These are phyloP conservation scores for Medicago arabica DNA, from an alignment of 306 rosid species.

Conservation along the genomic window DNA sequence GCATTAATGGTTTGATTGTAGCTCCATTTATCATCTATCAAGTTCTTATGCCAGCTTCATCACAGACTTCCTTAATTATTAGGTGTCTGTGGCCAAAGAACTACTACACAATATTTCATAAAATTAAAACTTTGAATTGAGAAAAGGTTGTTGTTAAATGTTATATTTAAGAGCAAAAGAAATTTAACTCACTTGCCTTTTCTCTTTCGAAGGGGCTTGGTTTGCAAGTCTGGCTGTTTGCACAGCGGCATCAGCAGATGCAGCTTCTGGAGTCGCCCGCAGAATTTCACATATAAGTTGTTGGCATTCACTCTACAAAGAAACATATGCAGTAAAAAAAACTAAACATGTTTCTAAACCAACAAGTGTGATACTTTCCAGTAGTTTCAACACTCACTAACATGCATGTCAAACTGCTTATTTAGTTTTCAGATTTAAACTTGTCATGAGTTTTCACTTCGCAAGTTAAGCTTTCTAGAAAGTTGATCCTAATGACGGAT, in stretches of 20 bases:
- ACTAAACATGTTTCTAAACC: not conserved
- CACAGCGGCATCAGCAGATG: conserved; percentile 98
- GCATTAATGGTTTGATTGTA: conserved; percentile 25
- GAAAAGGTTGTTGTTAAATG: conserved; percentile 15
- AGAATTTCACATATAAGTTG: conserved; percentile 97
- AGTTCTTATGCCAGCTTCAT: conserved; percentile 30
- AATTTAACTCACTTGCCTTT: conserved; percentile 68
- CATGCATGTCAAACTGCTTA: conserved; percentile 16
- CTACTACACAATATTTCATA: conserved; percentile 17
- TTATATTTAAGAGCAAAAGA: conserved; percentile 36
- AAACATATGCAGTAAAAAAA: not conserved
- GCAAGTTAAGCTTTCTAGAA: conserved; percentile 6
- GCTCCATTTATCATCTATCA: conserved; percentile 23
- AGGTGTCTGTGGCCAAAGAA: conserved; percentile 32
- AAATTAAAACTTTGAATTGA: conserved; percentile 11
- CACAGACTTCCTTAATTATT: conserved; percentile 19
- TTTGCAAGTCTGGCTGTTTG: conserved; percentile 98
- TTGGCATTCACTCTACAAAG: conserved; percentile 92
- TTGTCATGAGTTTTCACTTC: conserved; percentile 4
- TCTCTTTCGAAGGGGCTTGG: conserved; percentile 88
- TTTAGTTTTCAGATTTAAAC: conserved; percentile 22
- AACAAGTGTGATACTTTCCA: not conserved
- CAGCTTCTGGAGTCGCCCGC: conserved; percentile 99
- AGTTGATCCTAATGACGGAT: not conserved
- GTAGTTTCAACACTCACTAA: conserved; percentile 27